Percentiles rank a stretch among this genome's conserved stretches.
Evolutionary conservation across 2,329 filamentous ascomycete genomes (phyloP).

Genomic region (Fusarium abutilonis): DNA sequence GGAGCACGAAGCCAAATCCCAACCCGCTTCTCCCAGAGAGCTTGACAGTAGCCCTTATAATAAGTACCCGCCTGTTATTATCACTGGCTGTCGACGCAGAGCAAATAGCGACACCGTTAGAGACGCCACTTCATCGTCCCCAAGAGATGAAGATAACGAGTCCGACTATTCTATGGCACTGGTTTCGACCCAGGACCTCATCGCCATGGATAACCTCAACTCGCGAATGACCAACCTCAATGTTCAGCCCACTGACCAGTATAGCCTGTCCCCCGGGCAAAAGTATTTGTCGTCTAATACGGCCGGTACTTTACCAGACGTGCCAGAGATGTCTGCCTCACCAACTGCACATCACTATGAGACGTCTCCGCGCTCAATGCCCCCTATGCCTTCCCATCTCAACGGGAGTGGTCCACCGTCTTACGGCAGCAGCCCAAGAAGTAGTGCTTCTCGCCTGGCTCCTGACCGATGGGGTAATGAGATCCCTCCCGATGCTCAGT

Average conservation of each 20-base stretch:
- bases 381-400: constrained; percentile 47
- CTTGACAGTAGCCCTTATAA: constrained; percentile 52
- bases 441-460: constrained; percentile 54
- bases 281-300: constrained; percentile 51
- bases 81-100: constrained; percentile 50
- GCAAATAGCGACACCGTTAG: constrained; percentile 46
- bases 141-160: constrained; percentile 52
- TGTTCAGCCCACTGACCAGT: constrained; percentile 49
- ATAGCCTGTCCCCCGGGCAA: constrained; percentile 51
- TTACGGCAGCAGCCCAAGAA: constrained; percentile 49
- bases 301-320: constrained; percentile 40
- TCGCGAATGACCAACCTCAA: constrained; percentile 55
- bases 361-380: constrained; percentile 54
- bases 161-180: constrained; percentile 54
- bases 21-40: constrained; percentile 50
- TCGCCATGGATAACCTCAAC: constrained; percentile 58
- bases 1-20: constrained; percentile 54
- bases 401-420: constrained; percentile 44
- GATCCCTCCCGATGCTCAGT: constrained; percentile 66
- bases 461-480: constrained; percentile 67
- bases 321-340: constrained; percentile 49
- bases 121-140: constrained; percentile 51
- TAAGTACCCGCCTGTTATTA: constrained; percentile 55
- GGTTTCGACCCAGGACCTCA: constrained; percentile 65
- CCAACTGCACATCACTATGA: constrained; percentile 47